phyloP scores from a whole-genome alignment of 495 filamentous ascomycete species.

The Hypomontagnella submonticulosa region DNA sequence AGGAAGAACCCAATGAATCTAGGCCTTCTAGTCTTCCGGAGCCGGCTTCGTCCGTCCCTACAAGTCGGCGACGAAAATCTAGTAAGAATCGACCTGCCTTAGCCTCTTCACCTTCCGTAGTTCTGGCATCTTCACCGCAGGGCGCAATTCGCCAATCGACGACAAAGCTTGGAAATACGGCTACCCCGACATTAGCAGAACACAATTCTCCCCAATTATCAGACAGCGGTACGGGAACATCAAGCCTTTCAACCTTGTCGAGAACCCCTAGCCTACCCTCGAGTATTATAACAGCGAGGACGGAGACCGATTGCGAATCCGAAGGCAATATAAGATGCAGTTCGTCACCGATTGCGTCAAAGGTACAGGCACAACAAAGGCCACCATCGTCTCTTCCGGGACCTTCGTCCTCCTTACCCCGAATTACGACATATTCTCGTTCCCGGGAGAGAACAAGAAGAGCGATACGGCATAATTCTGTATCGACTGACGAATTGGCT shows the following conservation, averaged over 20 bases:
- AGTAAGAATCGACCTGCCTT: conserved; percentile 10
- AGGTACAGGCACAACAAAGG: conserved; percentile 41
- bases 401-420: conserved; percentile 35
- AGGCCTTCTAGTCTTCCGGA: conserved; percentile 14
- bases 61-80: conserved; percentile 3
- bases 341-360: conserved; percentile 49
- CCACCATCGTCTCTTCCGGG: conserved; percentile 24
- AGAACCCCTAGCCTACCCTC: conserved; percentile 51
- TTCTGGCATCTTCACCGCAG: conserved; percentile 40
- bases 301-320: conserved; percentile 24
- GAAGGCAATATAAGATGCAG: conserved; percentile 28
- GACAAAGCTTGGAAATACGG: conserved; percentile 19
- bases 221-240: conserved; percentile 37
- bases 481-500: conserved; percentile 56
- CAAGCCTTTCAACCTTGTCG: conserved; percentile 49
- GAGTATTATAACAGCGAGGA: conserved; percentile 42
- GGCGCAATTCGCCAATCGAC: conserved; percentile 23
- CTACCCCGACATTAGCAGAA: conserved; percentile 33
- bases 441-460: conserved; percentile 35
- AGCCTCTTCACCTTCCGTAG: conserved; percentile 38
- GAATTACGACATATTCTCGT: conserved; percentile 42
- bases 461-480: conserved; percentile 44
- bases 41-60: conserved; percentile 22
- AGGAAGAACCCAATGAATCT: conserved; percentile 13
- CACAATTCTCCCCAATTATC: conserved; percentile 25